Percentiles rank a stretch among this genome's conserved stretches.
Evolutionary conservation across 768 basidiomycete genomes (phyloP).

Genomic region (Tricholoma flavovirens): DNA sequence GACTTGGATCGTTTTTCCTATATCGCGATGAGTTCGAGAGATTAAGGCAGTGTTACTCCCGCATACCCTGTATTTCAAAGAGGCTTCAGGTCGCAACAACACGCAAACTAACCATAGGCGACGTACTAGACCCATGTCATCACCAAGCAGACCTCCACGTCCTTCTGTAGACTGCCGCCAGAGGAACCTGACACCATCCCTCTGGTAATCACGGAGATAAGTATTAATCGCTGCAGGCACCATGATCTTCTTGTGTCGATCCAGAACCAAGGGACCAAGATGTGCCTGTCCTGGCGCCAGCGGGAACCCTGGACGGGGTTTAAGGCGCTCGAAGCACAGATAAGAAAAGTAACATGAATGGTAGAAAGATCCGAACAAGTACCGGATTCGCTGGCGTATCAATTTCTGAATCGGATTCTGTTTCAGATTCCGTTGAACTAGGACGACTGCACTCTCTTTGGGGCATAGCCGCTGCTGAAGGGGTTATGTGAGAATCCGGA

Average conservation of each 20-base stretch:
- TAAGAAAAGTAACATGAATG: not conserved
- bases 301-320: conserved; percentile 52
- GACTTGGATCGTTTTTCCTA: conserved; percentile 93
- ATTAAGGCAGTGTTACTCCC: conserved; percentile 6
- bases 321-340: conserved; percentile 13
- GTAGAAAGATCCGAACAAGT: conserved; percentile 1
- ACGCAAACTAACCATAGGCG: not conserved
- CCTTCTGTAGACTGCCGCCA: conserved; percentile 63
- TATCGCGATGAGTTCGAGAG: not conserved
- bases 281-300: conserved; percentile 36
- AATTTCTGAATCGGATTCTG: conserved; percentile 41
- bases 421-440: conserved; percentile 26
- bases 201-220: conserved; percentile 86
- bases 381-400: conserved; percentile 22
- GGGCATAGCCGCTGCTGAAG: not conserved
- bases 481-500: not conserved
- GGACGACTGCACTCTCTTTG: not conserved
- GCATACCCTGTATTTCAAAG: conserved; percentile 2
- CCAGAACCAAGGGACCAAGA: conserved; percentile 47
- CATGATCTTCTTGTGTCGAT: conserved; percentile 36
- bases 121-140: conserved; percentile 87
- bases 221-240: conserved; percentile 74
- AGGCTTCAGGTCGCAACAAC: not conserved
- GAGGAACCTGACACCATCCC: conserved; percentile 81
- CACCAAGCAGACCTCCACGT: conserved; percentile 81